phyloP scores from a whole-genome alignment of 2,329 filamentous ascomycete genomes.

The Clonostachys rosea region DNA sequence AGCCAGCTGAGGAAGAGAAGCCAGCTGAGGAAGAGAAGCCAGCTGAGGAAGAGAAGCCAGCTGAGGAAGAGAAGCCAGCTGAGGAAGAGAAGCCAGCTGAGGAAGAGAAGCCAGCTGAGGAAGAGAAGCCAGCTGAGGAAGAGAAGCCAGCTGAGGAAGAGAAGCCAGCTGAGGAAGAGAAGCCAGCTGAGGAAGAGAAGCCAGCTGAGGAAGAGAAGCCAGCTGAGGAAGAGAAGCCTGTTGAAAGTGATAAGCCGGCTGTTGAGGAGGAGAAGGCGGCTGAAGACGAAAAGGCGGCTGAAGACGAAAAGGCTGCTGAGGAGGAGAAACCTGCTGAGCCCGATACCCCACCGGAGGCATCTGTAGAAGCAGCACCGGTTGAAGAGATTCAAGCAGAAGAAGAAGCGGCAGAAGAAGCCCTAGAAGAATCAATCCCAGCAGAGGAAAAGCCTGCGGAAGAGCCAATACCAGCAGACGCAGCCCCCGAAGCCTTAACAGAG shows the following conservation, averaged over 20 bases:
- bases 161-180: slow-evolving; percentile 4
- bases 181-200: slow-evolving; percentile 1
- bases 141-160: background rate
- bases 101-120: background rate
- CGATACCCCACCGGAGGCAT: no score
- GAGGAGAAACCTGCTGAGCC: background rate
- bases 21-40: background rate
- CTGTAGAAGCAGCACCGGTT: no score
- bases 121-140: background rate
- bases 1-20: background rate
- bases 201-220: slow-evolving; percentile 2
- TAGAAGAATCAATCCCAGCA: no score
- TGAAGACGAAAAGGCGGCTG: background rate
- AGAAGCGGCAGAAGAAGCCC: no score
- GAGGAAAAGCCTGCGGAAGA: no score
- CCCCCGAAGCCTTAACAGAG: no score
- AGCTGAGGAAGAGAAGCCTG: slow-evolving; percentile 8
- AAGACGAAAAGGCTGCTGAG: background rate
- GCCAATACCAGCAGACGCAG: no score
- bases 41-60: background rate
- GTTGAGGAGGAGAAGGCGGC: background rate
- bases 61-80: background rate
- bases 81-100: background rate
- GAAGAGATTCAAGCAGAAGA: no score
- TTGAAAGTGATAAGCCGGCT: background rate